Percentiles rank a stretch among this genome's conserved stretches.
These are phyloP conservation scores for Parasitella parasitica DNA, from an alignment of 371 early-diverging fungal genomes.

Conservation along the genomic window DNA sequence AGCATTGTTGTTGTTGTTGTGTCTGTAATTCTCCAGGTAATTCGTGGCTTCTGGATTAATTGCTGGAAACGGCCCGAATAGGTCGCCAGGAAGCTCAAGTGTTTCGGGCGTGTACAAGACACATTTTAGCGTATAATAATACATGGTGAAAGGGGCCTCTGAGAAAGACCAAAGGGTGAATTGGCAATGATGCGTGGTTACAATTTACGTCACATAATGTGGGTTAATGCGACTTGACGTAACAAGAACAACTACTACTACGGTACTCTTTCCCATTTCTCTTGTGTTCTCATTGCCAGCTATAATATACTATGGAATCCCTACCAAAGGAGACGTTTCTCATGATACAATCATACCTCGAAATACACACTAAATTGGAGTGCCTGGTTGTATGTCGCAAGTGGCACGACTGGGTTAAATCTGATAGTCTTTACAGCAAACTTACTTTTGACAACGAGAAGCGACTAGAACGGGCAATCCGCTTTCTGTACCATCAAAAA, in stretches of 20 bases:
- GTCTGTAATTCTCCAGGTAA: slow-evolving; percentile 7
- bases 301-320: neutral
- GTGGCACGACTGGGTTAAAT: neutral
- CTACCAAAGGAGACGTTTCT: neutral
- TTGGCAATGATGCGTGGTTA: neutral
- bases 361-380: neutral
- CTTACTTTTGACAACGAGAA: neutral
- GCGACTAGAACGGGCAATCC: neutral
- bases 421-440: neutral
- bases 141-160: no score
- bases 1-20: neutral
- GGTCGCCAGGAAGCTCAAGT: neutral
- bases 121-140: slow-evolving; percentile 44
- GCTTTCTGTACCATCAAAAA: neutral
- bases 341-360: neutral
- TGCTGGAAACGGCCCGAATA: slow-evolving; percentile 10
- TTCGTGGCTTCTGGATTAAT: neutral
- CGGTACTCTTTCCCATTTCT: no score
- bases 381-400: neutral
- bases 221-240: no score
- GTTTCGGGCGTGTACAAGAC: slow-evolving; percentile 27
- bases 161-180: neutral
- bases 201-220: neutral
- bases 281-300: neutral
- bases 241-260: no score